Base-by-base conservation (phyloP, 495 filamentous ascomycete genomes). In the Penicillium pulvis region DNA sequence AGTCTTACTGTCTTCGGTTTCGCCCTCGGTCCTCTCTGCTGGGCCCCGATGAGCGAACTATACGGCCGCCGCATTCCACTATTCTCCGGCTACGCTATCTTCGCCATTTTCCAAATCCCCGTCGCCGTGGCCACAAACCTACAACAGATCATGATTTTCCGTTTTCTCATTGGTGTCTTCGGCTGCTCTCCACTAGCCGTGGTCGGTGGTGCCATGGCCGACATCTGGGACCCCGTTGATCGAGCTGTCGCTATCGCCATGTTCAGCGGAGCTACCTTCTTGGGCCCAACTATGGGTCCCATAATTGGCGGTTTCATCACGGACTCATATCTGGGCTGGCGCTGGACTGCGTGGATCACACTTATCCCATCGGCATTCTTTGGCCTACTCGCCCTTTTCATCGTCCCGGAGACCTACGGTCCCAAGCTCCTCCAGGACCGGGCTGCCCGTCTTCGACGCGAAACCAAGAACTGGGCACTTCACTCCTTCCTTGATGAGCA, bases 281-380 rank as follows among this genome's bases (percentile, higher is more conserved):
- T 79, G 30, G 85, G 84, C 16, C 12, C 48, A 53, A 41, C 51
- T 12, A 41, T 64, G 54, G 59, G 62, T 47, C 50, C 3, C 19
- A 75, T 83, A 28, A 54, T 60, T 6, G 85, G 83, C 30, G 81
- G 79, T n/a, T 88, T 86, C 65, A 76, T 86, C 50, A 80, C 77
- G 5, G 73, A 80, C 19, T 77, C 72, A 16, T 73, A 81, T 50
- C 76, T 87, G 2, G 80, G 78, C 54, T 88, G 87, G 86, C 74
- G 83, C 36, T 89, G 87, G 85, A 85, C 83, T 0, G 81, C 76
- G 12, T 91, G 82, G 80, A 78, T 88, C 41, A 85, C 82, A 5
- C 60, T 83, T n/a, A 86, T 90, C 57, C 73, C 84, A 42, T 75
- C 73, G 0, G 69, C 72, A 16, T 64, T 77, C 23, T 80, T 83